Evolutionary conservation across 1,139 yeast species (phyloP), one percentile per base, ranked within the genome.

Genomic region (Diutina ranongensis): DNA sequence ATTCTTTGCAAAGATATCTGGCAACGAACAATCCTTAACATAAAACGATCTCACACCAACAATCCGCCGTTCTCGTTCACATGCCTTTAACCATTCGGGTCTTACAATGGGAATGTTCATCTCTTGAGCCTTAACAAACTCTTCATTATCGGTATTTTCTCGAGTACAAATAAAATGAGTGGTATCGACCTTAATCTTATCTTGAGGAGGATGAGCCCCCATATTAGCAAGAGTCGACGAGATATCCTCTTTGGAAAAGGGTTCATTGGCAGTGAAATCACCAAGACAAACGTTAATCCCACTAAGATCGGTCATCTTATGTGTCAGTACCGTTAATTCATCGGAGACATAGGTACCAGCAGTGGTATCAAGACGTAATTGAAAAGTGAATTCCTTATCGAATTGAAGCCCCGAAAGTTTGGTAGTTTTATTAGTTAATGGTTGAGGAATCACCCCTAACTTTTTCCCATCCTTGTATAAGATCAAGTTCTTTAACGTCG

Each of bases 71-170:
- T 89, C 97, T 45, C 76, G 64, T 56, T 87, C 95, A 67, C 98
- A 92, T 0, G 97, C 97, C 62, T 85, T 83, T 49, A 92, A 69
- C 97, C 97, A 92, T 60, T 92, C 97, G 0, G 98, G 98, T 60
- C 96, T 76, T 25, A 92, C 92, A 40, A 92, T 78, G 2, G 99
- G 99, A 49, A 92, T 88, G 59, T 89, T 92, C 71, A 80, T 76
- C 49, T 83, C 89, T 50, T 76, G 73, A 1, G 98, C 98, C 59
- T 80, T 83, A 52, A 80, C 69, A 67, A 71, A 86, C 57, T 83
- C 87, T 2, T 74, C 63, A 46, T 74, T 71, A 22, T 76, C 78
- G 48, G 71, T 65, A 52, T 79, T 83, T 48, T 72, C 72, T 50
- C 74, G 59, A 1, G 95, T 84, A 54, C 96, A 83, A 15, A 92